These are phyloP conservation scores for Lichtheimia corymbifera DNA, from an alignment of 371 early-diverging fungal species.

Conservation along the genomic window DNA sequence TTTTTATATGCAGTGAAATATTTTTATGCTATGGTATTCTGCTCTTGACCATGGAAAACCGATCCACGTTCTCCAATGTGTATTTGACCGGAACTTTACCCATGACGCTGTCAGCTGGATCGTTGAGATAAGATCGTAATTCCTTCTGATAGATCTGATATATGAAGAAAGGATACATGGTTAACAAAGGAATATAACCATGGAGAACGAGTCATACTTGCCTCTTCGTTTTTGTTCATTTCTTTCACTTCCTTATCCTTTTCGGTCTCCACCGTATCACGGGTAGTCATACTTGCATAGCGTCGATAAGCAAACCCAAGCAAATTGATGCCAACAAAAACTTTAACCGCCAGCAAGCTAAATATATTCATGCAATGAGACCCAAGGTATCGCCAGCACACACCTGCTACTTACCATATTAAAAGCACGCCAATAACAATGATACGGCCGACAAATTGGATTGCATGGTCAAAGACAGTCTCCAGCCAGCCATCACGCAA, in stretches of 20 bases:
- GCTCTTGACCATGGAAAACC: conserved; percentile 89
- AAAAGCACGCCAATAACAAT: conserved; percentile 19
- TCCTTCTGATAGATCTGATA: conserved; percentile 23
- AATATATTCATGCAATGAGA: no score
- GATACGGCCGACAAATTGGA: conserved; percentile 30
- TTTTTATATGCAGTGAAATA: neutral
- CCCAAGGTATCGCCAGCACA: no score
- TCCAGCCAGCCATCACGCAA: conserved; percentile 36
- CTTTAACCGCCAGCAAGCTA: conserved; percentile 67
- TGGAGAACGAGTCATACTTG: conserved; percentile 23
- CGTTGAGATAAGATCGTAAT: conserved; percentile 31
- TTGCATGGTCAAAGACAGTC: conserved; percentile 28
- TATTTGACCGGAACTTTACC: conserved; percentile 45
- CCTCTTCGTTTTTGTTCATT: conserved; percentile 65
- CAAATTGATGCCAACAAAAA: conserved; percentile 73
- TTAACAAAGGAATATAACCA: neutral
- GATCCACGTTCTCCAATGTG: conserved; percentile 83
- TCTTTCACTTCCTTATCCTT: conserved; percentile 47
- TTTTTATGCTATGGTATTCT: conserved; percentile 71
- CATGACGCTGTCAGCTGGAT: conserved; percentile 43
- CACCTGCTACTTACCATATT: conserved; percentile 28
- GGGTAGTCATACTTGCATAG: conserved; percentile 60
- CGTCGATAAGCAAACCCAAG: conserved; percentile 70
- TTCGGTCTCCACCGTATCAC: conserved; percentile 51
- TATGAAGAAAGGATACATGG: no score